phyloP scores from a whole-genome alignment of 768 basidiomycete species.

The Tricholoma furcatifolium region DNA sequence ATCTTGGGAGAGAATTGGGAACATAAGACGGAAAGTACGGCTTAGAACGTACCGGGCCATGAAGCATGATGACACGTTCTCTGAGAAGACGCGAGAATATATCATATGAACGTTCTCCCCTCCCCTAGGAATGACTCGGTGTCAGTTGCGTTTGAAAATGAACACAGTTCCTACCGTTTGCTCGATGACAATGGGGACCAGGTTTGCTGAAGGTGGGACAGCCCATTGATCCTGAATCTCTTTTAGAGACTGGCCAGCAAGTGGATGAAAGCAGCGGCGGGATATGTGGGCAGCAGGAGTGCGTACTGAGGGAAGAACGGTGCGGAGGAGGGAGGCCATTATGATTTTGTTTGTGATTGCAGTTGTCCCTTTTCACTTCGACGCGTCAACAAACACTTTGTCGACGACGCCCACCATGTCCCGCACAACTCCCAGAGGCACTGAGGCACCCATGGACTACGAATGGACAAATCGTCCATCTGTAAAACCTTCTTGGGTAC shows the following conservation, averaged over 20 bases:
- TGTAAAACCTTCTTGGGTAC: slow-evolving; percentile 60
- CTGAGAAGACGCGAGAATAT: slow-evolving; percentile 92
- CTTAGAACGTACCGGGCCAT: slow-evolving; percentile 73
- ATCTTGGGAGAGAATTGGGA: slow-evolving; percentile 49
- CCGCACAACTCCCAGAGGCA: slow-evolving; percentile 42
- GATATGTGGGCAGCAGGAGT: slow-evolving; percentile 14
- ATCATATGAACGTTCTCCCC: slow-evolving; percentile 90
- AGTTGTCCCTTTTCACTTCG: slow-evolving; percentile 18
- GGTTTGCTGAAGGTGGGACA: slow-evolving; percentile 49
- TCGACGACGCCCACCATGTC: slow-evolving; percentile 23
- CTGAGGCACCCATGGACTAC: slow-evolving; percentile 88
- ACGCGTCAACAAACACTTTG: slow-evolving; percentile 36
- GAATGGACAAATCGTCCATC: slow-evolving; percentile 73
- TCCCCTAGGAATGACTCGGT: slow-evolving; percentile 46
- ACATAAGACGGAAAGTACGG: slow-evolving; percentile 4
- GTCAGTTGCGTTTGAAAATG: slow-evolving; percentile 8
- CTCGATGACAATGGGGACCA: slow-evolving; percentile 92
- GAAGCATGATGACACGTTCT: slow-evolving; percentile 94
- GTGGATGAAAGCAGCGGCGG: slow-evolving; percentile 53
- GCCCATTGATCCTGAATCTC: slow-evolving; percentile 33
- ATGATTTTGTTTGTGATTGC: slow-evolving; percentile 11
- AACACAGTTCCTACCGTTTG: slow-evolving; percentile 61
- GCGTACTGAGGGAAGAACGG: slow-evolving; percentile 20
- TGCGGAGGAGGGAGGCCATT: slow-evolving; percentile 27
- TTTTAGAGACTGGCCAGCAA: slow-evolving; percentile 40